Evolutionary conservation across 306 rosid genomes (phyloP).

Genomic region (Mimosa pudica): DNA sequence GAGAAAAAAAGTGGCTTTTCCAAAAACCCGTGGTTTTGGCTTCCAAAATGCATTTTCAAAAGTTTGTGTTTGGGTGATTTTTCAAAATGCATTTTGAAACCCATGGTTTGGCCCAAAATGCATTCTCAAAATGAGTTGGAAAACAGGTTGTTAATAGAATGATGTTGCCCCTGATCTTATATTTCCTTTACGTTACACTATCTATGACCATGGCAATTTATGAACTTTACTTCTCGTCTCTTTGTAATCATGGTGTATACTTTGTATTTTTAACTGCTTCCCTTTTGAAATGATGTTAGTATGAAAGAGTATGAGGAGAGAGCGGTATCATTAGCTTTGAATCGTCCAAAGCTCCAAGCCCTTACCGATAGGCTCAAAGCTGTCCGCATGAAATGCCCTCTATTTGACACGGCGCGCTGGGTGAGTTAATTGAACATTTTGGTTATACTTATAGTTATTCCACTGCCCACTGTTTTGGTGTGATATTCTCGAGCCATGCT

Average conservation of each 20-base stretch:
- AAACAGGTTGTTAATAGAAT: not conserved
- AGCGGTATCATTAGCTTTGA: slow-evolving; percentile 85
- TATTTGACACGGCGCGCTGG: slow-evolving; percentile 94
- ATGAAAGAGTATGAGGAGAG: slow-evolving; percentile 93
- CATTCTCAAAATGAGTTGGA: too few species aligned
- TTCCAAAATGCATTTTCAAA: too few species aligned
- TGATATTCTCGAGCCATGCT: not conserved
- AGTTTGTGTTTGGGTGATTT: too few species aligned
- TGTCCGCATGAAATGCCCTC: slow-evolving; percentile 83
- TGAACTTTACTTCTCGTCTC: not conserved
- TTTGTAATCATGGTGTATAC: too few species aligned
- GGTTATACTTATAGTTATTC: not conserved
- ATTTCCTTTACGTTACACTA: not conserved
- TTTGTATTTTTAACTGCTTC: not conserved
- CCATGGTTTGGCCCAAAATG: too few species aligned
- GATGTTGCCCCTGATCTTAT: not conserved
- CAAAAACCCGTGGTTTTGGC: too few species aligned
- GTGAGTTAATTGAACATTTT: slow-evolving; percentile 45
- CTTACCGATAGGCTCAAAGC: slow-evolving; percentile 80
- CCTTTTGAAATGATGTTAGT: slow-evolving; percentile 41
- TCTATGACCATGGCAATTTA: not conserved
- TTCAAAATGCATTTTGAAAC: too few species aligned
- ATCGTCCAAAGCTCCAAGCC: slow-evolving; percentile 75
- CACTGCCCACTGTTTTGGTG: not conserved
- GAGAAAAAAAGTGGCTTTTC: too few species aligned